A percentile compares a stretch with the other conserved stretches of the same genome.
Conservation (phyloP, 225 moss, liverwort and hornwort genomes). For the Anthoceros angustus region DNA sequence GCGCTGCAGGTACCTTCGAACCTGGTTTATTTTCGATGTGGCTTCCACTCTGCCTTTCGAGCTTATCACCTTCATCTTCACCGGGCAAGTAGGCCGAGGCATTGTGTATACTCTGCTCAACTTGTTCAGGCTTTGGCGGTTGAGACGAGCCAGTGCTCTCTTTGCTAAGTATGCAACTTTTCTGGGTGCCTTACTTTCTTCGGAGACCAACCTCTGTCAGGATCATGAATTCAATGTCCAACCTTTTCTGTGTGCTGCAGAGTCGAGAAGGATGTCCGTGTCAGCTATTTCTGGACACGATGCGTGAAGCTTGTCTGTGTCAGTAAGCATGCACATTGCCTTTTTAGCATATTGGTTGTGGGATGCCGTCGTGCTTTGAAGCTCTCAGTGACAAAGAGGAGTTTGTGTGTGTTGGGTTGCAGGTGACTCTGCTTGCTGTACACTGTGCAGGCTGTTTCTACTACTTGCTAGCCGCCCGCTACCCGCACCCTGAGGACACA, state of each 20-base stretch:
- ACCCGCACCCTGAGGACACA: conserved; percentile 38
- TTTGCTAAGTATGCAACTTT: conserved; percentile 51
- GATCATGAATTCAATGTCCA: too few relatives aligned
- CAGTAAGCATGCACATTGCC: conserved; percentile 5
- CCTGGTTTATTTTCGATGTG: conserved; percentile 76
- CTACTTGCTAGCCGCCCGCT: conserved; percentile 54
- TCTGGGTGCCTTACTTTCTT: background rate
- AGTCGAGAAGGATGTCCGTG: conserved; percentile 76
- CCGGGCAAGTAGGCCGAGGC: conserved; percentile 46
- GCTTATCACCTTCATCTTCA: conserved; percentile 42
- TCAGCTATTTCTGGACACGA: conserved; percentile 82
- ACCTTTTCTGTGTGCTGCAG: conserved; percentile 15
- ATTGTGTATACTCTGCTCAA: conserved; percentile 52
- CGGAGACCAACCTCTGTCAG: background rate
- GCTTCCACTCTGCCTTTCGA: conserved; percentile 64
- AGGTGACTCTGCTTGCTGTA: conserved; percentile 72
- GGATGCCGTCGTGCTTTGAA: background rate
- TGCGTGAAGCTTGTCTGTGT: conserved; percentile 37
- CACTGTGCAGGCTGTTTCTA: conserved; percentile 86
- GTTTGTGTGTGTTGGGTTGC: conserved; percentile 13
- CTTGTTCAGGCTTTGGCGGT: conserved; percentile 79
- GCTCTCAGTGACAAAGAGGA: conserved; percentile 6
- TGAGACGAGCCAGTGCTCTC: conserved; percentile 64
- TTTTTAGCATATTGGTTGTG: background rate
- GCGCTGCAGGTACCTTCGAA: conserved; percentile 45